Percentiles rank a stretch among this genome's conserved stretches.
Conservation (phyloP, 75 land plant species). For the Pinus tabuliformis region DNA sequence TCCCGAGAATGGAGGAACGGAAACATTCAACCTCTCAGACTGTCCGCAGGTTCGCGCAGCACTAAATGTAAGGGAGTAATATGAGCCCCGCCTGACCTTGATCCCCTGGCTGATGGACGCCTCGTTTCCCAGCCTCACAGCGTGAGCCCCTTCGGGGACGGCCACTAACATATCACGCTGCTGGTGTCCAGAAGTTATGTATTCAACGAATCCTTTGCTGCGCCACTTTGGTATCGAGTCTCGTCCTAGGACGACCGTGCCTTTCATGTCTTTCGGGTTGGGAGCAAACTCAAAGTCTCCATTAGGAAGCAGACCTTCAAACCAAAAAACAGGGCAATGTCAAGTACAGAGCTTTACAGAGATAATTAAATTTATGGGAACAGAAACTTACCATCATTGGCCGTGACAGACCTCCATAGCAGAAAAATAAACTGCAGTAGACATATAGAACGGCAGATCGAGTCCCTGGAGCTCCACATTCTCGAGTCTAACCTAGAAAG, state of each 20-base stretch:
- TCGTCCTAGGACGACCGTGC: background rate
- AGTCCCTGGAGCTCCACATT: too few relatives aligned
- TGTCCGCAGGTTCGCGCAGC: conserved; percentile 67
- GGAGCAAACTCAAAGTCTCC: conserved; percentile 5
- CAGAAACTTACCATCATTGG: too few relatives aligned
- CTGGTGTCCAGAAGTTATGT: background rate
- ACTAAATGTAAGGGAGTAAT: conserved; percentile 59
- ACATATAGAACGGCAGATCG: too few relatives aligned
- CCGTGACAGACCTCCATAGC: too few relatives aligned
- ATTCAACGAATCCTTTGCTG: background rate
- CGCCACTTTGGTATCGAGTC: conserved; percentile 1
- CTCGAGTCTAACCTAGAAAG: too few relatives aligned
- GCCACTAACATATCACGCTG: conserved; percentile 5
- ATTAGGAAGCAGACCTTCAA: background rate
- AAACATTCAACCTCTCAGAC: conserved; percentile 52
- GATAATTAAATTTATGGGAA: too few relatives aligned
- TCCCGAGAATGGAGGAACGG: conserved; percentile 32
- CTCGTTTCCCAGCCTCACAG: conserved; percentile 23
- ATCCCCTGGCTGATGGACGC: conserved; percentile 58
- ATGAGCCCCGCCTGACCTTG: conserved; percentile 25
- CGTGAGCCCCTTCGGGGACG: background rate
- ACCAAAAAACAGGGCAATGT: too few relatives aligned
- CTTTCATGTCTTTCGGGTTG: background rate
- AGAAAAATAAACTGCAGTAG: too few relatives aligned
- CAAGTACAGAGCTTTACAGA: too few relatives aligned